Base-by-base conservation (phyloP, 2,329 filamentous ascomycete genomes). In the Lecanicillium sp. region DNA sequence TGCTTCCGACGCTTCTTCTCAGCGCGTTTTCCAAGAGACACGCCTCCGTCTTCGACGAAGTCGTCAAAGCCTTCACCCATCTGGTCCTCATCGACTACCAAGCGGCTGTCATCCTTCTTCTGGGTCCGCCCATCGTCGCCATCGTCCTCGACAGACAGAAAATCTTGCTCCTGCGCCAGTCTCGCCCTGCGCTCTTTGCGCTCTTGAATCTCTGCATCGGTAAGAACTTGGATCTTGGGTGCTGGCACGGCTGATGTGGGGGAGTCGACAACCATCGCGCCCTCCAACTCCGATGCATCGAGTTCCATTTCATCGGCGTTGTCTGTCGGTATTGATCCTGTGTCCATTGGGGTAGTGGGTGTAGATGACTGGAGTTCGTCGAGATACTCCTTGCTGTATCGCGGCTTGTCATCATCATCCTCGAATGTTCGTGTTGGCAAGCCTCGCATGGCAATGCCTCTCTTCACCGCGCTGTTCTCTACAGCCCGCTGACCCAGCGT, bases 61-160 rank as follows among this genome's bases (percentile, higher is more conserved):
- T 91, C 85, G 51, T 97, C 91, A 57, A 95, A 97, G 0, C 90
- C 90, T 67, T 97, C 93, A 30, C 87, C 87, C 0, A 96, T 77
- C 59, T 97, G 89, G 62, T 97, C 91, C 57, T 97, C 91, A 27
- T 96, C 90, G 35, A 77, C 79, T 5, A 90, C 78, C 2, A 97
- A 75, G 2, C 91, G 78, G 5, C 85, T 86, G 52, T 90, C 78
- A 27, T 80, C 77, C 54, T 85, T 81, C 57, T 83, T 80, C 54
- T 80, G 79, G 7, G 67, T 61, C 23, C 61, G 60, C 17, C 70
- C 67, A 24, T 67, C 66, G 40, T 76, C 72, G n/a, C 77, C 75
- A n/a, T 73, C 73, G 27, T 77, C 79, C 48, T 80, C 73, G 0
- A 88, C 69, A 0, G 82, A 80, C 37, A 88, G 77, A 58, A 81